These are phyloP conservation scores for Malus orientalis DNA, from an alignment of 306 rosid species.

Conservation along the genomic window DNA sequence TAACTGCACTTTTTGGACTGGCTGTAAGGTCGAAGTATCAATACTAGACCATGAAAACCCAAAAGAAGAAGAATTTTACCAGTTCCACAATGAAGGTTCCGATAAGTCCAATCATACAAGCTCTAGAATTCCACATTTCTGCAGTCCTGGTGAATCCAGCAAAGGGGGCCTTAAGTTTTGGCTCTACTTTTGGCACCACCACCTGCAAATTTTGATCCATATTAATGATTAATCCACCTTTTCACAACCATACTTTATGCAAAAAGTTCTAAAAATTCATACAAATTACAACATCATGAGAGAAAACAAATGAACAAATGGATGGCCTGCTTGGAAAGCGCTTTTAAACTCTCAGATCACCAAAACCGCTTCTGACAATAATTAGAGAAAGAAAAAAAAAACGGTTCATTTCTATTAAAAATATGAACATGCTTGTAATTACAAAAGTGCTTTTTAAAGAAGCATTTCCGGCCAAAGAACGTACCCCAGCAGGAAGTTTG, in stretches of 20 bases:
- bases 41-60: background rate
- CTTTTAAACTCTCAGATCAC: background rate
- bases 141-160: slow-evolving; percentile 85
- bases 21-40: no score
- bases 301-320: background rate
- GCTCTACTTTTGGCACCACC: slow-evolving; percentile 70
- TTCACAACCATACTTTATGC: background rate
- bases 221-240: background rate
- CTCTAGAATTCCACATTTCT: slow-evolving; percentile 92
- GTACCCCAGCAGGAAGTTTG: slow-evolving; percentile 74
- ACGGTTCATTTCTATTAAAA: no score
- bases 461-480: background rate
- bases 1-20: background rate
- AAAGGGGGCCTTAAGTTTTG: slow-evolving; percentile 64
- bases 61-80: slow-evolving; percentile 32
- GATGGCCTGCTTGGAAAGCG: background rate
- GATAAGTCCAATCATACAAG: slow-evolving; percentile 87
- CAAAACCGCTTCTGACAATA: background rate
- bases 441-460: background rate
- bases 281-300: background rate
- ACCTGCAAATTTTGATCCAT: slow-evolving; percentile 42
- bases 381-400: no score
- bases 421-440: background rate
- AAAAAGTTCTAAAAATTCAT: background rate
- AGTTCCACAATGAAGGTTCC: slow-evolving; percentile 71